Conservation (phyloP, 1,284 basidiomycete species). For the Ganoderma sinense region DNA sequence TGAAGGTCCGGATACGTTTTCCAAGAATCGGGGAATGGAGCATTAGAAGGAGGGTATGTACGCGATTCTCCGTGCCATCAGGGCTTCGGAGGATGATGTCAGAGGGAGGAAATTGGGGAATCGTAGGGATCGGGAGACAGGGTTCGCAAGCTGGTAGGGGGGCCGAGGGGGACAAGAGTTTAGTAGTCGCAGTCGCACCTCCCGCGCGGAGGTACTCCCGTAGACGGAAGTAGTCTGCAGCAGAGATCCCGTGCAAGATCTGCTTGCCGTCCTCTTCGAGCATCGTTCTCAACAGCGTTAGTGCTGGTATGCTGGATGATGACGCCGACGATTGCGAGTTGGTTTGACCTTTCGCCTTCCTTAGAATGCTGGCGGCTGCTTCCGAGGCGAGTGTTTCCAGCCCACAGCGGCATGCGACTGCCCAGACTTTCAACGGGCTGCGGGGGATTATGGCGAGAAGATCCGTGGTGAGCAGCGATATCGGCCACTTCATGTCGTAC, state of each 20-base stretch:
- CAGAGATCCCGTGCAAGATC: constrained; percentile 14
- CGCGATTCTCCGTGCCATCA: constrained; percentile 52
- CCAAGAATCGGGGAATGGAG: not conserved
- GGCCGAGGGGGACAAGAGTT: not conserved
- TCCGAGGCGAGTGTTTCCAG: constrained; percentile 18
- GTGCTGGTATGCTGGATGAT: too few species aligned
- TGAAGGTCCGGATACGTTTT: not conserved
- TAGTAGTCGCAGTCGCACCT: too few species aligned
- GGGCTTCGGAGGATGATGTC: constrained; percentile 57
- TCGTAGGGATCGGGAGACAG: not conserved
- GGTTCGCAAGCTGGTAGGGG: not conserved
- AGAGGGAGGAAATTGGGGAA: not conserved
- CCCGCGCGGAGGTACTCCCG: not conserved
- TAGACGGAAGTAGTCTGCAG: constrained; percentile 22
- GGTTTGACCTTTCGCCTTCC: too few species aligned
- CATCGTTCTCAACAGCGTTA: not conserved
- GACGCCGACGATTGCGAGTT: too few species aligned
- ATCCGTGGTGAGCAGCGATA: constrained; percentile 9
- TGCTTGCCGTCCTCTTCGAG: not conserved
- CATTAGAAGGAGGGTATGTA: constrained; percentile 17
- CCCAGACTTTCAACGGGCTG: constrained; percentile 21
- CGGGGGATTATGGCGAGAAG: constrained; percentile 8
- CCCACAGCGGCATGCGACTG: constrained; percentile 17
- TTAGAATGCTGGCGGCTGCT: constrained; percentile 9
- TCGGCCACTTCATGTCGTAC: constrained; percentile 29